phyloP scores from a whole-genome alignment of 352 stramenopile genomes.

The Pythium folliculosum region DNA sequence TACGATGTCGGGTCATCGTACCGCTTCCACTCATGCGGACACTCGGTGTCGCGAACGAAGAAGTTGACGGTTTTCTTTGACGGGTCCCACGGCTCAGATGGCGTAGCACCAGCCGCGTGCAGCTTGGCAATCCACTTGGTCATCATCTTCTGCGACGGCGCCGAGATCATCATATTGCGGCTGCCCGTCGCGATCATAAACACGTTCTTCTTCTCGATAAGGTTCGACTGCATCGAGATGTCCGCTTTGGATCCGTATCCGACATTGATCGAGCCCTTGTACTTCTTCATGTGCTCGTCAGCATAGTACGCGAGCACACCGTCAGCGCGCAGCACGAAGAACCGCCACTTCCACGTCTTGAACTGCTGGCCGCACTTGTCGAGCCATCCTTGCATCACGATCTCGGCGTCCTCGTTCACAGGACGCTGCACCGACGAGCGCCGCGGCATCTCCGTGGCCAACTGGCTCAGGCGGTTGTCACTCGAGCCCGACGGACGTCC shows the following conservation, averaged over 20 bases:
- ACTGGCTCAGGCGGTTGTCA: conserved; percentile 31
- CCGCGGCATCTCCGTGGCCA: conserved; percentile 30
- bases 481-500: conserved; percentile 33
- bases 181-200: conserved; percentile 79
- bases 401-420: conserved; percentile 59
- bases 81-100: conserved; percentile 72
- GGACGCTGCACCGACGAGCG: conserved; percentile 12
- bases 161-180: conserved; percentile 84
- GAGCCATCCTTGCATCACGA: conserved; percentile 87
- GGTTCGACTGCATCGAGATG: conserved; percentile 83
- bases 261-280: conserved; percentile 82
- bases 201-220: conserved; percentile 80
- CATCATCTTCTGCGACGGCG: conserved; percentile 72
- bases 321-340: conserved; percentile 84
- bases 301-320: conserved; percentile 82
- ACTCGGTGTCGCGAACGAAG: conserved; percentile 69
- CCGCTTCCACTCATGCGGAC: conserved; percentile 81
- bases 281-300: conserved; percentile 70
- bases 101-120: conserved; percentile 65
- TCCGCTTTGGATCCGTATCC: conserved; percentile 65
- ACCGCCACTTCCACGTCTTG: conserved; percentile 90
- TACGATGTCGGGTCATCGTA: conserved; percentile 87
- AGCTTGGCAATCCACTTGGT: conserved; percentile 83
- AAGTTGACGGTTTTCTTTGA: conserved; percentile 84
- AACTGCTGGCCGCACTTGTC: conserved; percentile 89